A percentile compares a stretch with the other conserved stretches of the same genome.
phyloP scores from a whole-genome alignment of 2,329 filamentous ascomycete genomes.

The Harringtonia aguacate region DNA sequence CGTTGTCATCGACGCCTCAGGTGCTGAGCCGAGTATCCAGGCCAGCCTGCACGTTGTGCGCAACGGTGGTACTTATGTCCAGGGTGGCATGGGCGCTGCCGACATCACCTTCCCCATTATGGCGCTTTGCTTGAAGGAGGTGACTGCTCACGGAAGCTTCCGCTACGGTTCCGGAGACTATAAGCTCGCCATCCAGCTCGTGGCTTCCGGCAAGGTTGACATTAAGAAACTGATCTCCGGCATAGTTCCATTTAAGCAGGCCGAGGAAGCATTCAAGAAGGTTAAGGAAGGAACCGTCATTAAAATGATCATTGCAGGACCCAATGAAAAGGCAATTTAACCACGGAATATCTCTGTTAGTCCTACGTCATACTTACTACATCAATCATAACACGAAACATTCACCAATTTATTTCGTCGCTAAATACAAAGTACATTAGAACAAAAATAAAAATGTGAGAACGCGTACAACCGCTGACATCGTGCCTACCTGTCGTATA shows the following conservation, averaged over 20 bases:
- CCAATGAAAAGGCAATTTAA: conserved; percentile 54
- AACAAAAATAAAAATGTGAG: no score
- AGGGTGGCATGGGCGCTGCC: conserved; percentile 80
- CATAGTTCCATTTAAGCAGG: conserved; percentile 68
- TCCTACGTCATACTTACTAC: no score
- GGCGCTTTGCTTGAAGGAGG: conserved; percentile 79
- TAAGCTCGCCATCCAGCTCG: conserved; percentile 67
- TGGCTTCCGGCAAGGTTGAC: conserved; percentile 61
- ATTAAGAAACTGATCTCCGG: conserved; percentile 75
- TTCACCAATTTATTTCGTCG: no score
- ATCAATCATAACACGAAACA: no score
- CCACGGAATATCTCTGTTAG: no score
- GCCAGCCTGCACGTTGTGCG: conserved; percentile 60
- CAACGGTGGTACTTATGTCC: conserved; percentile 66
- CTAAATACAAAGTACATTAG: no score
- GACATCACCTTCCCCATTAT: conserved; percentile 91
- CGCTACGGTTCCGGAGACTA: conserved; percentile 86
- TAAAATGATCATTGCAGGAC: conserved; percentile 57
- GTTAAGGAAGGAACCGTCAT: conserved; percentile 75
- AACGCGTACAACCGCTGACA: no score
- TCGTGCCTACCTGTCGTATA: no score
- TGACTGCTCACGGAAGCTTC: conserved; percentile 80
- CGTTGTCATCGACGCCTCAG: conserved; percentile 69
- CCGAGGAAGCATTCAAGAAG: conserved; percentile 77
- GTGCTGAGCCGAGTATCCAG: conserved; percentile 70